Evolutionary conservation across 495 filamentous ascomycete species (phyloP).

Genomic region (Hyaloscypha variabilis): DNA sequence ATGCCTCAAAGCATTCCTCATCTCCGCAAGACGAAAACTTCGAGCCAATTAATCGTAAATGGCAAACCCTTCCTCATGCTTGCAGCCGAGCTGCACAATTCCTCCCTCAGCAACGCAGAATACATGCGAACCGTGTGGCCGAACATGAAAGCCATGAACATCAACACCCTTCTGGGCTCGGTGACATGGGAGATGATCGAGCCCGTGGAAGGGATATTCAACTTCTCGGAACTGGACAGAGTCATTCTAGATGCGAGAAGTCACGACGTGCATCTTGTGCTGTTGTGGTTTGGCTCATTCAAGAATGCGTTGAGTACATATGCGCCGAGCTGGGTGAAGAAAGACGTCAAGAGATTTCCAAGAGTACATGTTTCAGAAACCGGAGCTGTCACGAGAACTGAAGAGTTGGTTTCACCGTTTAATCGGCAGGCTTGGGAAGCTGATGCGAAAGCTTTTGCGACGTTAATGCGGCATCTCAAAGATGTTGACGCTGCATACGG

Average conservation of each 20-base stretch:
- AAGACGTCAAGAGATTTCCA: conserved; percentile 44
- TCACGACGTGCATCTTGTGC: conserved; percentile 43
- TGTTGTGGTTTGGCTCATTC: conserved; percentile 55
- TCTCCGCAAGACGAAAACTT: conserved; percentile 21
- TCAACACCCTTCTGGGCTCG: conserved; percentile 53
- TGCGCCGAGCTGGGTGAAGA: conserved; percentile 47
- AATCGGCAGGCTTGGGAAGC: conserved; percentile 36
- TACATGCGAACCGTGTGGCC: conserved; percentile 49
- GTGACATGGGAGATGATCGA: conserved; percentile 55
- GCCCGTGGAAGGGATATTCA: conserved; percentile 47
- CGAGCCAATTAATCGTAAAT: conserved; percentile 45
- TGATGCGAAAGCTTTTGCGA: conserved; percentile 42
- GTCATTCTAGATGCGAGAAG: conserved; percentile 43
- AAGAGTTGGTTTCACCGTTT: conserved; percentile 42
- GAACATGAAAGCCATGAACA: conserved; percentile 42
- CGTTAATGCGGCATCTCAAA: conserved; percentile 43
- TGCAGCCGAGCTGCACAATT: conserved; percentile 52
- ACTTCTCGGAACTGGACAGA: conserved; percentile 46
- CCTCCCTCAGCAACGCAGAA: conserved; percentile 45
- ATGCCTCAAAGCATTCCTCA: too few relatives aligned
- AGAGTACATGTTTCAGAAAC: conserved; percentile 37
- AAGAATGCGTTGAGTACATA: conserved; percentile 51
- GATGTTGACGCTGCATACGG: conserved; percentile 44
- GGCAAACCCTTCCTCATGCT: conserved; percentile 50
- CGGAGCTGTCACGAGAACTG: conserved; percentile 33